Evolutionary conservation across 768 basidiomycete genomes (phyloP).

Genomic region (Vararia minispora): DNA sequence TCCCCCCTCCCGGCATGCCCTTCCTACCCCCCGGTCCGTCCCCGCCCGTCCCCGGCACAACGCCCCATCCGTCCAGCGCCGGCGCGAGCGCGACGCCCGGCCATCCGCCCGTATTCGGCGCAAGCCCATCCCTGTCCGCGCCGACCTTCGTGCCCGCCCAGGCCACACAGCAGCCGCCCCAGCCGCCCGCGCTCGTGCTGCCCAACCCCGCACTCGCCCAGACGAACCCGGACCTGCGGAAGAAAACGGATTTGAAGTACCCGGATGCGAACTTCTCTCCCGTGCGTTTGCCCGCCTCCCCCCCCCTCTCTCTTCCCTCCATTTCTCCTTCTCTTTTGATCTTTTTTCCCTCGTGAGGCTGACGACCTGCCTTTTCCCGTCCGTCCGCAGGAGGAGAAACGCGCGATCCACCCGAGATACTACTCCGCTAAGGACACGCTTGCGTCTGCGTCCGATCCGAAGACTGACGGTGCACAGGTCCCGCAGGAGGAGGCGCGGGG

Average conservation of each 20-base stretch:
- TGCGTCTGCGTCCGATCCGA: conserved; percentile 20
- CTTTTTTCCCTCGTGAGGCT: neutral
- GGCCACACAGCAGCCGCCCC: conserved; percentile 13
- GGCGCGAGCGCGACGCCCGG: conserved; percentile 16
- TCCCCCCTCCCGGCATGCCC: conserved; percentile 16
- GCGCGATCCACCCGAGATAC: conserved; percentile 55
- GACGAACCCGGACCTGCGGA: conserved; percentile 67
- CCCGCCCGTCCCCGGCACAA: conserved; percentile 20
- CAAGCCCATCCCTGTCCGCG: conserved; percentile 15
- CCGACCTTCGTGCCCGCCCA: conserved; percentile 17
- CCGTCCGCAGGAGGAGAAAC: conserved; percentile 57
- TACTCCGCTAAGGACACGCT: conserved; percentile 34
- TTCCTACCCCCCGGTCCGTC: conserved; percentile 19
- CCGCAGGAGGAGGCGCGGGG: conserved; percentile 53
- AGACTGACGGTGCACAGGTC: conserved; percentile 17
- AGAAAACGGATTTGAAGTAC: conserved; percentile 63
- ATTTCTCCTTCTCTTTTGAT: neutral
- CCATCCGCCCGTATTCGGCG: conserved; percentile 17
- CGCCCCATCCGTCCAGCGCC: conserved; percentile 19
- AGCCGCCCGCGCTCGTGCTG: conserved; percentile 25
- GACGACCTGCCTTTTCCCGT: neutral
- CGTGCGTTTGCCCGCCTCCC: no score
- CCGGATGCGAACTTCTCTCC: conserved; percentile 70
- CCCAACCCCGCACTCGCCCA: conserved; percentile 51
- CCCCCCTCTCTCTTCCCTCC: no score